These are phyloP conservation scores for Clitoria ternatea DNA, from an alignment of 306 rosid species.

Conservation along the genomic window DNA sequence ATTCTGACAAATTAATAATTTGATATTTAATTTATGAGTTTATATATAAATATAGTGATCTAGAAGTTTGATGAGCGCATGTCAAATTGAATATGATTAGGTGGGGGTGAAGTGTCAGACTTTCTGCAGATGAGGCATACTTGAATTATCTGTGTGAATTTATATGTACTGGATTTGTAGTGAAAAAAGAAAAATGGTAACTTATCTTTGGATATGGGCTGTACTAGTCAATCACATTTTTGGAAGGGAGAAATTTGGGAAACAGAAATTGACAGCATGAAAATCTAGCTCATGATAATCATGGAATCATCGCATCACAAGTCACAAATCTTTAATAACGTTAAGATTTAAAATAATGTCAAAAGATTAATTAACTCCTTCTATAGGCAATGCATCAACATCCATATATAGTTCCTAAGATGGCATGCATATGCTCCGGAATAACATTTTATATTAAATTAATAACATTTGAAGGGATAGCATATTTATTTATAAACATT, in stretches of 20 bases:
- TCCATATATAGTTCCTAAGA: constrained; percentile 1
- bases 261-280: constrained; percentile 30
- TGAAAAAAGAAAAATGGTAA: neutral
- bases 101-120: constrained; percentile 9
- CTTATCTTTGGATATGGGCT: constrained; percentile 25
- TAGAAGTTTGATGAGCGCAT: neutral
- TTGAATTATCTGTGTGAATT: constrained; percentile 6
- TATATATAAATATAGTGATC: neutral
- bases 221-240: constrained; percentile 29
- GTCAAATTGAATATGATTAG: constrained; percentile 25
- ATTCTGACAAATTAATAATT: neutral
- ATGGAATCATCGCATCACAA: constrained; percentile 24
- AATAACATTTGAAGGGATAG: neutral
- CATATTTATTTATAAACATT: constrained; percentile 25
- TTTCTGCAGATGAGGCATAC: constrained; percentile 18
- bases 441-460: constrained; percentile 8
- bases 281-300: constrained; percentile 28
- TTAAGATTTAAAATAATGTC: neutral
- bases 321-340: constrained; percentile 18
- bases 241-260: constrained; percentile 32
- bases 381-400: constrained; percentile 32
- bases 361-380: constrained; percentile 1
- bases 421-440: neutral
- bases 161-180: constrained; percentile 4
- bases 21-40: neutral